Conservation (phyloP, 139 green algal genomes). For the Raphidocelis subcapitata region DNA sequence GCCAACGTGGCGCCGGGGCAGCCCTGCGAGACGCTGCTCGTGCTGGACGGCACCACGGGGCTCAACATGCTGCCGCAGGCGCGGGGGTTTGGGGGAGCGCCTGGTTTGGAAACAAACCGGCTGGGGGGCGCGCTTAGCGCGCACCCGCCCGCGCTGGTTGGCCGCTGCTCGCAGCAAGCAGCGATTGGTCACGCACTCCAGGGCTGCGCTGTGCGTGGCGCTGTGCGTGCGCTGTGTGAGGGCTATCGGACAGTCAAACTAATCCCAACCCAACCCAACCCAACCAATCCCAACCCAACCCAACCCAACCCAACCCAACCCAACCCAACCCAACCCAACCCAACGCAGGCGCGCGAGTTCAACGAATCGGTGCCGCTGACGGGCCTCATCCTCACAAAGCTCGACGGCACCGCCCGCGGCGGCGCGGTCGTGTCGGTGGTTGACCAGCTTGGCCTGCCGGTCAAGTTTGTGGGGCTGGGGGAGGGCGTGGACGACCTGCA, state of each 20-base stretch:
- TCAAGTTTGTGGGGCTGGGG: constrained; percentile 98
- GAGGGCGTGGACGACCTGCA: constrained; percentile 94
- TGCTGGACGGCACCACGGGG: constrained; percentile 97
- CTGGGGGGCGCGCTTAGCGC: no score
- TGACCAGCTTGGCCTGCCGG: constrained; percentile 90
- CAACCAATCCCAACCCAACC: no score
- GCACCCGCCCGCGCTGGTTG: no score
- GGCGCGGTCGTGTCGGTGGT: constrained; percentile 84
- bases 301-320: no score
- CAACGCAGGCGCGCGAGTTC: constrained; percentile 78
- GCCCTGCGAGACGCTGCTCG: constrained; percentile 88
- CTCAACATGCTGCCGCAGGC: constrained; percentile 97
- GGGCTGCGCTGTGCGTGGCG: no score
- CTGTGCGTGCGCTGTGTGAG: no score
- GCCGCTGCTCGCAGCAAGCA: no score
- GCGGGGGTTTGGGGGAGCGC: no score
- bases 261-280: no score
- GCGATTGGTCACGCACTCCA: no score
- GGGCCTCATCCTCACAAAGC: constrained; percentile 96
- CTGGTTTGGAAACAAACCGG: no score
- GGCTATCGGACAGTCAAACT: no score
- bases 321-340: neutral
- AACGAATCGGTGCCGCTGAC: constrained; percentile 81
- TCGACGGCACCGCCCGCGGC: constrained; percentile 92
- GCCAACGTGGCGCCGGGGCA: constrained; percentile 17